Evolutionary conservation across 1,284 basidiomycete genomes (phyloP), one percentile per base, ranked within the genome.

Genomic region (Tilletia caries): DNA sequence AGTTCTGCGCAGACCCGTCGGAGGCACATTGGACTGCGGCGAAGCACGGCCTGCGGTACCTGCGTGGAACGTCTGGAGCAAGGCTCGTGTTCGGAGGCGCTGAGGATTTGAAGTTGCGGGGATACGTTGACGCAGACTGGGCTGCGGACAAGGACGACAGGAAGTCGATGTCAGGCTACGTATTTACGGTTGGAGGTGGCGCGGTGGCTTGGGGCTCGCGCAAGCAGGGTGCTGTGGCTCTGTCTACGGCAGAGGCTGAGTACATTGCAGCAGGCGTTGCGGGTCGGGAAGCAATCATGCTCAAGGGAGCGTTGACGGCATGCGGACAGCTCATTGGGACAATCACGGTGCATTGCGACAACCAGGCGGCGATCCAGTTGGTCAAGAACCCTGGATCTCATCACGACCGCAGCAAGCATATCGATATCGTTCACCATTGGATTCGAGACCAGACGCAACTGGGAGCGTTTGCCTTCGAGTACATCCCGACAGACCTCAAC

Each of bases 11-110:
- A 27, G 46, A 50, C 68, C 84, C 84, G 66, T 79, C 80, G 13
- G 67, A 43, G 8, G 69, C 60, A 0, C 86, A 87, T 72, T 86
- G 84, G 84, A 77, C 79, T 1, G 84, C 85, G 0, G 83, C 84
- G 0, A 83, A 85, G 20, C 80, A 81, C 3, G 80, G 86, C 4
- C 75, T 87, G 0, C 79, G 80, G 0, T 87, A 88, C 72, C 81
- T 88, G 10, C 12, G 33, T n/a, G 84, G 91, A 81, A 92, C 86
- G 0, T 58, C 73, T 4, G 62, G 79, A 18, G 65, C 83, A 15
- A 74, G 76, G 48, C 79, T 86, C 27, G 65, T 66, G 2, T 73
- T 64, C 62, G n/a, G 4, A 10, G 34, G 41, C 18, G 10, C 3
- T n/a, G 37, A 37, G 4, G 62, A 15, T 13, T 12, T 29, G 15